Percentiles rank a stretch among this genome's conserved stretches.
Evolutionary conservation across 106 monocot species (phyloP).

Genomic region (Ottelia alismoides): DNA sequence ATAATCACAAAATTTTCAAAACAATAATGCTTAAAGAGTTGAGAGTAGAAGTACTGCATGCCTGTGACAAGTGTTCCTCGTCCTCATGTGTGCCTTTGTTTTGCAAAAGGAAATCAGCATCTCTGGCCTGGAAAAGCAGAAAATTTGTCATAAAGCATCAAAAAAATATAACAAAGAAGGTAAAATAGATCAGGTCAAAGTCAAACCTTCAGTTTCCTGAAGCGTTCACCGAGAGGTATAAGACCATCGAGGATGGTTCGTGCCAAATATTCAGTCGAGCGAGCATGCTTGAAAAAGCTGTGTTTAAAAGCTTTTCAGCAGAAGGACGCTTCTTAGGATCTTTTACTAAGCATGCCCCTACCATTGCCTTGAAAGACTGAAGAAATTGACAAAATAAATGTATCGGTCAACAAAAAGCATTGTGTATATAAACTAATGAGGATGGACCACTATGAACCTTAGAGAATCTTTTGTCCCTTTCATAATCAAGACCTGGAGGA

Average conservation of each 20-base stretch:
- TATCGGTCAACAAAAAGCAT: slow-evolving; percentile 1
- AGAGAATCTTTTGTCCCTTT: slow-evolving; percentile 84
- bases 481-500: slow-evolving; percentile 93
- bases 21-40: no score
- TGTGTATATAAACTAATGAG: no score
- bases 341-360: slow-evolving; percentile 84
- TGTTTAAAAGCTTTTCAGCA: slow-evolving; percentile 92
- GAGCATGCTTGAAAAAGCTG: slow-evolving; percentile 71
- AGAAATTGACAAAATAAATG: slow-evolving; percentile 1
- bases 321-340: slow-evolving; percentile 91
- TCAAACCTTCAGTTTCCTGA: slow-evolving; percentile 60
- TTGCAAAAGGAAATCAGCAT: slow-evolving; percentile 49
- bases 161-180: background rate
- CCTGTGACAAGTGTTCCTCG: slow-evolving; percentile 81
- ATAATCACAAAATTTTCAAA: no score
- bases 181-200: background rate
- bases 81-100: slow-evolving; percentile 38
- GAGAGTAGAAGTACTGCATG: no score
- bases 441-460: no score
- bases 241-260: slow-evolving; percentile 66
- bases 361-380: slow-evolving; percentile 84
- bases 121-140: slow-evolving; percentile 43
- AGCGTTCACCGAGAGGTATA: slow-evolving; percentile 79
- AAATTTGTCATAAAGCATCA: background rate
- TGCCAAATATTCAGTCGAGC: slow-evolving; percentile 57